phyloP scores from a whole-genome alignment of 1,139 yeast species.

The Sugiyamaella sp. region DNA sequence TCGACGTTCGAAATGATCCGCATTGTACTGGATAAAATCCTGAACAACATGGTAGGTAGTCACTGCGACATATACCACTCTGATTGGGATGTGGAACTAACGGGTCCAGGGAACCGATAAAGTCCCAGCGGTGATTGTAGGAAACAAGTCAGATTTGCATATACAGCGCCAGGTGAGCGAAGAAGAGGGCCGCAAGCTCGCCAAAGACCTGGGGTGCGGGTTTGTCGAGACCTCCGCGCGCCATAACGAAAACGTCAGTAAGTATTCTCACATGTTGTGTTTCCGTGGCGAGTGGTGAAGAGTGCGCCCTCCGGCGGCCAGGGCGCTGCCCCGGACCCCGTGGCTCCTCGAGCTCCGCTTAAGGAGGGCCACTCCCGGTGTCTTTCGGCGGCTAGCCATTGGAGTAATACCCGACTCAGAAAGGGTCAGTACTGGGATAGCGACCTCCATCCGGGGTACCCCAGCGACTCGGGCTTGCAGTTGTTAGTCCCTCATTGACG shows the following conservation, averaged over 20 bases:
- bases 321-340: too few relatives aligned
- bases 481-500: too few relatives aligned
- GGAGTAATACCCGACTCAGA: too few relatives aligned
- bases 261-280: too few relatives aligned
- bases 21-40: slow-evolving; percentile 78
- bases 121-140: slow-evolving; percentile 80
- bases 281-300: too few relatives aligned
- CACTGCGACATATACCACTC: neutral
- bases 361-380: too few relatives aligned
- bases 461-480: too few relatives aligned
- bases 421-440: too few relatives aligned
- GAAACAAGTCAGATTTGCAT: slow-evolving; percentile 70
- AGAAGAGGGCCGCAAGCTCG: slow-evolving; percentile 66
- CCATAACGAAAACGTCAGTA: slow-evolving; percentile 65
- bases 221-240: slow-evolving; percentile 83
- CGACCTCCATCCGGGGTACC: too few relatives aligned
- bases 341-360: too few relatives aligned
- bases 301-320: too few relatives aligned
- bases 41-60: slow-evolving; percentile 54
- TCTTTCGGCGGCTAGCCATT: too few relatives aligned
- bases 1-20: slow-evolving; percentile 78
- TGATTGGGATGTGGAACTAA: slow-evolving; percentile 2
- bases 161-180: slow-evolving; percentile 56
- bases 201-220: slow-evolving; percentile 61
- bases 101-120: slow-evolving; percentile 55